A percentile compares a stretch with the other conserved stretches of the same genome.
Evolutionary conservation across 2,329 filamentous ascomycete genomes (phyloP).

Genomic region (Nemania serpens): DNA sequence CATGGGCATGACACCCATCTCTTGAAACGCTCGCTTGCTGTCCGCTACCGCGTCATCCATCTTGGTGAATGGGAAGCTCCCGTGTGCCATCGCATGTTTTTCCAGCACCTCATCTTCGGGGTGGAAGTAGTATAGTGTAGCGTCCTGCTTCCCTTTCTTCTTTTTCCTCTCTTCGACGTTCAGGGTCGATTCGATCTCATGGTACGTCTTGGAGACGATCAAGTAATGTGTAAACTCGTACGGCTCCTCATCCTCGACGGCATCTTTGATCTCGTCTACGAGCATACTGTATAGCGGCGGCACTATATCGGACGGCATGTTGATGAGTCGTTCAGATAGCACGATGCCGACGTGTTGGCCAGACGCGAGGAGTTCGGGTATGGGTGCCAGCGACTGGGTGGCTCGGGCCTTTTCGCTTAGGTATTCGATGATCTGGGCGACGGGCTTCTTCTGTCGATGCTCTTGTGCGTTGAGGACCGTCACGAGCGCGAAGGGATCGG

Average conservation of each 20-base stretch:
- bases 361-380: conserved; percentile 62
- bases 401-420: conserved; percentile 61
- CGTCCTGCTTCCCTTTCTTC: conserved; percentile 69
- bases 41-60: conserved; percentile 82
- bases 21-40: conserved; percentile 92
- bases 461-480: conserved; percentile 83
- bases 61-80: conserved; percentile 78
- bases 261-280: conserved; percentile 85
- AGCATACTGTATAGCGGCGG: conserved; percentile 96
- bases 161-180: conserved; percentile 69
- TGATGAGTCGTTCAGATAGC: conserved; percentile 91
- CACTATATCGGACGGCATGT: conserved; percentile 91
- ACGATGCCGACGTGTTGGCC: conserved; percentile 76
- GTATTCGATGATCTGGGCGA: conserved; percentile 75
- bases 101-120: conserved; percentile 92
- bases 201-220: conserved; percentile 89
- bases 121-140: conserved; percentile 85
- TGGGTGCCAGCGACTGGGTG: conserved; percentile 58
- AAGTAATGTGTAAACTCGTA: conserved; percentile 95
- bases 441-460: conserved; percentile 74
- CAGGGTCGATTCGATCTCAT: conserved; percentile 81
- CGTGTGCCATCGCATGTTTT: conserved; percentile 71
- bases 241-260: conserved; percentile 86
- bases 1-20: conserved; percentile 82
- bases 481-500: conserved; percentile 89